Evolutionary conservation across 2,329 filamentous ascomycete genomes (phyloP).

Genomic region (Ceratocystis lukuohia): DNA sequence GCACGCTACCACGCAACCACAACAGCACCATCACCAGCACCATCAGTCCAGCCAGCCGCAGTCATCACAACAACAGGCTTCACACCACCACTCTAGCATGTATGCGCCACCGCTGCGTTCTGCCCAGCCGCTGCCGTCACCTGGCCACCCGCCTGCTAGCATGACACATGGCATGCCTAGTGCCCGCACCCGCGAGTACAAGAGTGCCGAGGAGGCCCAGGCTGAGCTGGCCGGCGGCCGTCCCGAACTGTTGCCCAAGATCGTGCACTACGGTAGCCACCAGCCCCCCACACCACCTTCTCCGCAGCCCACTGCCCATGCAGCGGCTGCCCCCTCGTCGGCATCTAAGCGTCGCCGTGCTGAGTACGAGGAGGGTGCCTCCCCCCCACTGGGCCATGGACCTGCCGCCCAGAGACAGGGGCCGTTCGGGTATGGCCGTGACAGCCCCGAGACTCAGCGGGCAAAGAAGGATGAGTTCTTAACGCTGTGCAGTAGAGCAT

Average conservation of each 20-base stretch:
- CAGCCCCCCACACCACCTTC: conserved; percentile 88
- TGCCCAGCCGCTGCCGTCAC: conserved; percentile 57
- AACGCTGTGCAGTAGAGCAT: conserved; percentile 70
- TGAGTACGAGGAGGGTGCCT: conserved; percentile 88
- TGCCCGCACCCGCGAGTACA: conserved; percentile 68
- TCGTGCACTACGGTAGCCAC: conserved; percentile 89
- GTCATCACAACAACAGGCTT: conserved; percentile 22
- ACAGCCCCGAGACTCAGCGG: conserved; percentile 68
- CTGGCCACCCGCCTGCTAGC: conserved; percentile 49
- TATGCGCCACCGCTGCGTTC: conserved; percentile 39
- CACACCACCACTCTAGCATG: conserved; percentile 28
- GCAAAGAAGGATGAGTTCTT: conserved; percentile 92
- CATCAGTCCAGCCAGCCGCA: conserved; percentile 1
- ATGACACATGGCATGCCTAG: conserved; percentile 38
- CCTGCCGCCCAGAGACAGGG: conserved; percentile 48
- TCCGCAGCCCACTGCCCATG: conserved; percentile 41
- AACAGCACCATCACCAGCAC: conserved; percentile 10
- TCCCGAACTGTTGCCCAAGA: conserved; percentile 78
- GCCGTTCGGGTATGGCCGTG: conserved; percentile 67
- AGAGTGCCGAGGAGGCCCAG: conserved; percentile 90
- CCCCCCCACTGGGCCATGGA: conserved; percentile 67
- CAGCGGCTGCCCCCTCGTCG: conserved; percentile 38
- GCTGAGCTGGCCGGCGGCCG: conserved; percentile 82
- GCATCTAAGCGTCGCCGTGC: conserved; percentile 58
- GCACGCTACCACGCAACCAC: background rate